Percentiles rank a stretch among this genome's conserved stretches.
phyloP scores from a whole-genome alignment of 2,329 filamentous ascomycete genomes.

The Nakataea oryzae region DNA sequence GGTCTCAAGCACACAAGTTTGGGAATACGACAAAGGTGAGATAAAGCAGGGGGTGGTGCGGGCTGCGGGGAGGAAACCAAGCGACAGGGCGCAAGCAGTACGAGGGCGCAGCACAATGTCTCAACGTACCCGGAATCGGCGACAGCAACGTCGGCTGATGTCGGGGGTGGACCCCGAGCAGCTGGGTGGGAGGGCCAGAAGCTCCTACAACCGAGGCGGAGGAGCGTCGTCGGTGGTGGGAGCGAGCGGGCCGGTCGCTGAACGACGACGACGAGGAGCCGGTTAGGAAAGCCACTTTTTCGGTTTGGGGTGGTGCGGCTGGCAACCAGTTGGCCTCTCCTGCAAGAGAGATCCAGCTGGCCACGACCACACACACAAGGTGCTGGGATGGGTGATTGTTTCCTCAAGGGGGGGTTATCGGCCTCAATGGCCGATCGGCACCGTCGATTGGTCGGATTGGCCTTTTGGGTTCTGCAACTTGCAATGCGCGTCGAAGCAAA shows the following conservation, averaged over 20 bases:
- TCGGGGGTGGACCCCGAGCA: conserved; percentile 27
- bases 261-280: conserved; percentile 42
- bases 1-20: conserved; percentile 3
- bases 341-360: neutral
- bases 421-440: neutral
- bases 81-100: neutral
- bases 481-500: neutral
- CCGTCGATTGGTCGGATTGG: neutral
- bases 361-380: neutral
- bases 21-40: conserved; percentile 7
- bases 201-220: conserved; percentile 23
- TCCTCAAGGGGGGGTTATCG: neutral
- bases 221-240: conserved; percentile 40
- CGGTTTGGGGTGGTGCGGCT: neutral
- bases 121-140: conserved; percentile 42
- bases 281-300: conserved; percentile 1
- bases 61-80: neutral
- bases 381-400: neutral
- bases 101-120: neutral
- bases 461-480: neutral
- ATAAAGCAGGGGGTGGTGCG: conserved; percentile 3
- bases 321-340: neutral
- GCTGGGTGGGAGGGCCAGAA: conserved; percentile 16
- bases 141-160: conserved; percentile 29
- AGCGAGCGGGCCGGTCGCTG: conserved; percentile 34